Evolutionary conservation across 2,329 filamentous ascomycete species (phyloP).

Genomic region (Aspergillus bombycis): DNA sequence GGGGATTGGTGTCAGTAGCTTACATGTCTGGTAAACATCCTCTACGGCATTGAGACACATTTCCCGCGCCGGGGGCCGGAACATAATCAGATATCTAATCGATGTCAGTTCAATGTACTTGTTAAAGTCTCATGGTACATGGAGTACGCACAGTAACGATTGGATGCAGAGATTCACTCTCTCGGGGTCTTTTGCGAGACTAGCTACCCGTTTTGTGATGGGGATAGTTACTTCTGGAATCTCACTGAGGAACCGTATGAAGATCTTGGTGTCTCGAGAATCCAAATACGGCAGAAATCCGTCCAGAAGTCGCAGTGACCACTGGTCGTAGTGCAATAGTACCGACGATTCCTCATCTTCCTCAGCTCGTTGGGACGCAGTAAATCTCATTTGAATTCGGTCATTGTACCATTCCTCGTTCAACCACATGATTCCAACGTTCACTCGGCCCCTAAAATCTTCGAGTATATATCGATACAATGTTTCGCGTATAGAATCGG

Average conservation of each 20-base stretch:
- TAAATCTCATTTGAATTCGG: conserved; percentile 56
- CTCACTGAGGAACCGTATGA: conserved; percentile 90
- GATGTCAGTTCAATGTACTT: background rate
- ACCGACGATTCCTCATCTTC: conserved; percentile 52
- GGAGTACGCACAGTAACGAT: conserved; percentile 54
- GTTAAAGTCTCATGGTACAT: background rate
- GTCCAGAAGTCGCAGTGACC: conserved; percentile 80
- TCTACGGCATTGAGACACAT: conserved; percentile 61
- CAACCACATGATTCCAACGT: conserved; percentile 89
- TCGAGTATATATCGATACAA: conserved; percentile 86
- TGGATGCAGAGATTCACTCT: conserved; percentile 62
- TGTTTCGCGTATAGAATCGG: conserved; percentile 74
- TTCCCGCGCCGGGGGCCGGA: conserved; percentile 62
- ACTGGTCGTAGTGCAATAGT: conserved; percentile 71
- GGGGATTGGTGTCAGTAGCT: conserved; percentile 19
- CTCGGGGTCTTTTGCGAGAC: conserved; percentile 66
- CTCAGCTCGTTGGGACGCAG: conserved; percentile 46
- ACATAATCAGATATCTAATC: conserved; percentile 55
- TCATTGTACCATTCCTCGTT: conserved; percentile 99
- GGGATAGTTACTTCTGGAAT: conserved; percentile 75
- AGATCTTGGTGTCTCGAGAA: conserved; percentile 75
- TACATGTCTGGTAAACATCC: conserved; percentile 60
- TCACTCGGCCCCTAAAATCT: conserved; percentile 87
- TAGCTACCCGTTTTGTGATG: conserved; percentile 72
- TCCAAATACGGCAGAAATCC: conserved; percentile 91